Evolutionary conservation across 2,329 filamentous ascomycete genomes (phyloP).

Genomic region (Exserohilum rostratum): DNA sequence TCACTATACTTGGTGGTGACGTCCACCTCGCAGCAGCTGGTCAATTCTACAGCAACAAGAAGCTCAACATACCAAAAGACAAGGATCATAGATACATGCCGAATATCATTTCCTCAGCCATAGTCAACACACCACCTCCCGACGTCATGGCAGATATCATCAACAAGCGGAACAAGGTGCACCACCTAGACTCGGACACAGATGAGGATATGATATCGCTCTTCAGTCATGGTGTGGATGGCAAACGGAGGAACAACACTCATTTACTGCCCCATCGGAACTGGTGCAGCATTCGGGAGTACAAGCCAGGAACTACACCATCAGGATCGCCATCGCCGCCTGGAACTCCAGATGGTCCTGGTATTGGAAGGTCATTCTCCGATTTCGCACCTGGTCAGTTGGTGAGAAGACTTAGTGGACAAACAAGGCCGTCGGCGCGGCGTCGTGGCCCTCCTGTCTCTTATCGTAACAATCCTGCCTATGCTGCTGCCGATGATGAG

Average conservation of each 20-base stretch:
- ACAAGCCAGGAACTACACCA: constrained; percentile 77
- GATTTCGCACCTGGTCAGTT: constrained; percentile 50
- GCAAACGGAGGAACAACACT: constrained; percentile 89
- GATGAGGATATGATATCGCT: constrained; percentile 97
- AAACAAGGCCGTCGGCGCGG: constrained; percentile 32
- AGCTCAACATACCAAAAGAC: constrained; percentile 75
- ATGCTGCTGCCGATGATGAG: constrained; percentile 39
- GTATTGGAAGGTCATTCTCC: constrained; percentile 38
- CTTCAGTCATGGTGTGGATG: constrained; percentile 87
- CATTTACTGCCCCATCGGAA: constrained; percentile 87
- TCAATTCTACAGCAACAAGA: constrained; percentile 93
- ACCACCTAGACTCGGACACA: constrained; percentile 71
- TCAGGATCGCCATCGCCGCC: constrained; percentile 63
- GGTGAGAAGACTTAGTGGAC: constrained; percentile 49
- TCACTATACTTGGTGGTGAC: constrained; percentile 92
- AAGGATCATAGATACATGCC: constrained; percentile 96
- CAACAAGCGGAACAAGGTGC: constrained; percentile 85
- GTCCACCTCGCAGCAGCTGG: constrained; percentile 92
- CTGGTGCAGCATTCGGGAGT: constrained; percentile 91
- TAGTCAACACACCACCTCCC: constrained; percentile 88
- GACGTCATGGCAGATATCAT: constrained; percentile 88
- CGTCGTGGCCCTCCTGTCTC: constrained; percentile 45
- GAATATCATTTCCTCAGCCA: constrained; percentile 91
- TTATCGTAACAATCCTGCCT: constrained; percentile 47
- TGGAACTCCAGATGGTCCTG: constrained; percentile 34